phyloP scores from a whole-genome alignment of 352 stramenopile genomes.

The Pythium coloratum region DNA sequence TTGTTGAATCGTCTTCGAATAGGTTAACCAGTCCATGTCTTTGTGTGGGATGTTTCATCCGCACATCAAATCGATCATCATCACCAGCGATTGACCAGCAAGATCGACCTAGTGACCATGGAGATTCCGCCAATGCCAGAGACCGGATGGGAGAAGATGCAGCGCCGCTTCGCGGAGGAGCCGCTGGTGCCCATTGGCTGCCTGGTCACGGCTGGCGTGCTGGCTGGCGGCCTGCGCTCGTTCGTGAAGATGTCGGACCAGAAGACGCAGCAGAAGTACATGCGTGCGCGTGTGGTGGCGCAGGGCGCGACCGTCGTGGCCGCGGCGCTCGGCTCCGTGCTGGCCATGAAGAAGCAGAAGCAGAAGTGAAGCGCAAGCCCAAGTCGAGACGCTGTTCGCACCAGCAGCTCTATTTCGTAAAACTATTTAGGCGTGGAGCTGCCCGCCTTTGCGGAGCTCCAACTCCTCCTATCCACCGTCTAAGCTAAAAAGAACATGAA shows the following conservation, averaged over 20 bases:
- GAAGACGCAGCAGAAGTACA: slow-evolving; percentile 79
- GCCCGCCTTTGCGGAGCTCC: background rate
- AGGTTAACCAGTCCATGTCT: slow-evolving; percentile 5
- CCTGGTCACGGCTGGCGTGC: slow-evolving; percentile 57
- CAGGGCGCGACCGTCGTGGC: slow-evolving; percentile 74
- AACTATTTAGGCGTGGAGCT: slow-evolving; percentile 21
- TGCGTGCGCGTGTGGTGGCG: slow-evolving; percentile 69
- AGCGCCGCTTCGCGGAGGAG: slow-evolving; percentile 70
- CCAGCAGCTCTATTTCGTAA: slow-evolving; percentile 9
- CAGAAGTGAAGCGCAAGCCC: background rate
- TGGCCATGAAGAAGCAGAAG: slow-evolving; percentile 60
- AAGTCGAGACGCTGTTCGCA: background rate
- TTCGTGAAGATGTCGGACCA: slow-evolving; percentile 67
- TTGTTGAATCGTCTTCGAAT: background rate
- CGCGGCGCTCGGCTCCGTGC: slow-evolving; percentile 61
- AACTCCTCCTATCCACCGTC: slow-evolving; percentile 14
- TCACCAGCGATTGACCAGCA: background rate
- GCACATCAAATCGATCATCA: background rate
- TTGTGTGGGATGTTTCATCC: background rate
- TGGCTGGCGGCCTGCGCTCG: slow-evolving; percentile 61
- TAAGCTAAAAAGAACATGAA: slow-evolving; percentile 90
- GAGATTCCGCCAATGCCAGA: slow-evolving; percentile 43
- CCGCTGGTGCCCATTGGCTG: slow-evolving; percentile 77
- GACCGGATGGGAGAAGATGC: slow-evolving; percentile 79
- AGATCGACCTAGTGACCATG: slow-evolving; percentile 21